Base-by-base conservation (phyloP, 371 early-diverging fungal species). In the Funneliformis caledonium region DNA sequence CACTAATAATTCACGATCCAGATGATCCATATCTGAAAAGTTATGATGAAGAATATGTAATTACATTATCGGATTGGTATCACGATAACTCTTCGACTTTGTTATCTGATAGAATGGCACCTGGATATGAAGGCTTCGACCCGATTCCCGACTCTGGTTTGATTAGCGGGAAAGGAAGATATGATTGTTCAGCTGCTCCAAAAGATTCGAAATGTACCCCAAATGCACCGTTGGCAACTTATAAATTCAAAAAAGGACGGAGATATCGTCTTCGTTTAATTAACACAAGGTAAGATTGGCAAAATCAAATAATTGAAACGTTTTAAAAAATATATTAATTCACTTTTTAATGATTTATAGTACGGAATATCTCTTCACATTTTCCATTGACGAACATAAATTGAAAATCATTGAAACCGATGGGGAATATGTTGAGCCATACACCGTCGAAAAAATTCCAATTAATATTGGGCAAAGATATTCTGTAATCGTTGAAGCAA, bases 231-330 rank as follows among this genome's bases (percentile, higher is more conserved):
- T 31, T 26, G 2, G 82, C 88, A 11, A 87, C 84, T 62, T 85
- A 88, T 70, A 82, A 86, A 60, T 89, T 94, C 82, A 85, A 83
- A 11, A 90, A 95, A 19, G 93, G 93, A 59, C 93, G 92, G 83
- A 92, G 91, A 22, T 96, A 96, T 85, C 93, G 96, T 78, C 86
- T 97, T 70, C 93, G 96, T 48, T 78, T 97, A 56, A 91, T 97
- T 85, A 93, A 92, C 78, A 92, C 61, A 78, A 83, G 65, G 62
- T 82, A 33, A n/a, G 37, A 37, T 37, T 37, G 0, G 37, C 3
- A 37, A 37, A 37, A 37, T 37, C 3, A 37, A 37, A 26, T 26
- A 37, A 0, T n/a, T 37, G 37, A 37, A 37, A 37, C 37, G 3
- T 37, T 37, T 2, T 37, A 37, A 37, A 37, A 37, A 0, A 37